Base-by-base conservation (phyloP, 2,329 filamentous ascomycete genomes). In the Alternaria arbusti region DNA sequence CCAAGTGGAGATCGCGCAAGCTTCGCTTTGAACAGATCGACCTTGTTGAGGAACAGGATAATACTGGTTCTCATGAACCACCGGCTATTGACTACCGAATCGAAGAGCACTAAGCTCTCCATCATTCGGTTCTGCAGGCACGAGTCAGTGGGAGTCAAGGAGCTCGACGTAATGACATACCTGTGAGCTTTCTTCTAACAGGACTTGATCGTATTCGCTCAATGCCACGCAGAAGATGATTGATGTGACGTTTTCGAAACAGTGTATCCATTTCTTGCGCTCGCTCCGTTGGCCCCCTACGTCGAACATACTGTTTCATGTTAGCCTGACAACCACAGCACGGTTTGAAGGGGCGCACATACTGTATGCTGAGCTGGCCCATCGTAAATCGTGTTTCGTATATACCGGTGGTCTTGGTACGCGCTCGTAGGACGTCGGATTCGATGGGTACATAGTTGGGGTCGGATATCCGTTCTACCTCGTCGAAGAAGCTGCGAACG, bases 31-130 rank as follows among this genome's bases (percentile, higher is more conserved):
- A 99, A 99, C 62, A 99, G 88, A 83, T 99, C 96, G 71, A 99
- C 96, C 81, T 99, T 99, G 85, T 99, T 99, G 66, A 99, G 86
- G 84, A 99, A 99, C 61, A 99, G 86, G 76, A 99, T 98, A 78
- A 99, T 99, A 78, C 94, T 97, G 12, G 96, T 99, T 73, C 96
- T 87, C 91, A 98, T 97, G 82, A 99, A 99, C 96, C 96, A 99
- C 73, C 96, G 87, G 30, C 96, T 98, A 82, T 99, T 99, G 72
- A 99, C 96, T 5, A 99, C 96, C 1, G 95, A 98, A 82, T 99
- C 96, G 79, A 99, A 99, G 5, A 99, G 87, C 15, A 98, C 88
- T 56, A 99, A 82, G 77, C 94, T 97, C 81, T 99, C 96, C 93
- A 98, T 97, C 96, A 99, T 99, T 67, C 96, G 96, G 80, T 99